Base-by-base conservation (phyloP, 2,329 filamentous ascomycete genomes). In the Fonsecaea nubica region DNA sequence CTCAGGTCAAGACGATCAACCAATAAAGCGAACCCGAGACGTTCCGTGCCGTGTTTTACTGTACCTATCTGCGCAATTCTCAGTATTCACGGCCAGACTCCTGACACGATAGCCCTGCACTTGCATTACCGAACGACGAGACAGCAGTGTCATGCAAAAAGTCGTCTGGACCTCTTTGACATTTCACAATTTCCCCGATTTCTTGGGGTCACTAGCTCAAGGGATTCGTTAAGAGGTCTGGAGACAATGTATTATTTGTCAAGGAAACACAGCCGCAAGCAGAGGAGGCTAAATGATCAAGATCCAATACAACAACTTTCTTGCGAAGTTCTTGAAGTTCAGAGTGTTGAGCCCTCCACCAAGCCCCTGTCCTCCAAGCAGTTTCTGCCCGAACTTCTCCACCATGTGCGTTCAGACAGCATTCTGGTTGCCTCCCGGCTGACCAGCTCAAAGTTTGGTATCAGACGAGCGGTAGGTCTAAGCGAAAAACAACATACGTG, bases 281-380 rank as follows among this genome's bases (percentile, higher is more conserved):
- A 45, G 32, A 21, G 15, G 13, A 63, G 6, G 33, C n/a, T 13
- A 70, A 70, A 58, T 82, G 67, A 4, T 69, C 72, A 1, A 79
- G 80, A 68, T 81, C 80, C 40, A 83, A 75, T n/a, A 80, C 80
- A 9, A 80, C 80, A 25, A 79, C 76, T 13, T 82, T 69, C 42
- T 75, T 77, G 15, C n/a, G 78, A 76, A 56, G 76, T 76, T 8
- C 80, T 80, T 72, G 82, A 77, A 70, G 80, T 77, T 77, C 33
- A 77, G 65, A 7, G 75, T 77, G 71, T 79, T 81, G 63, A 50
- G 40, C 10, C 21, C 36, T 18, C 35, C 57, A 8, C 36, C 35
- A 21, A 25, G 57, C 54, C 54, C 38, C 38, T 58, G 48, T 5
- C 32, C 57, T 4, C 18, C 53, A 36, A 56, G 32, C 8, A 60